Conservation (phyloP, 1,284 basidiomycete species). For the Sphaerobolus stellatus region DNA sequence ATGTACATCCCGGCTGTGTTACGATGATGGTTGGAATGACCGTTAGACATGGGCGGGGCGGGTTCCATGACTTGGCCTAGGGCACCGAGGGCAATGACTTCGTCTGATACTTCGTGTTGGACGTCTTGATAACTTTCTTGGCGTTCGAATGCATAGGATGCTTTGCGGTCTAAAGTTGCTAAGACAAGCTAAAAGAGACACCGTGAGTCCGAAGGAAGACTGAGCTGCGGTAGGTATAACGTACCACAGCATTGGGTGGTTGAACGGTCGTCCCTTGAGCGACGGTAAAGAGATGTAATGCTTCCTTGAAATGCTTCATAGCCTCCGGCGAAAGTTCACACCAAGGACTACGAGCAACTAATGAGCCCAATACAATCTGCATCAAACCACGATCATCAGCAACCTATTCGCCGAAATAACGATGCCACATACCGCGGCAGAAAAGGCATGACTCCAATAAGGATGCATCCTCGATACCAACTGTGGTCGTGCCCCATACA, state of each 20-base stretch:
- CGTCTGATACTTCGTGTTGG: neutral
- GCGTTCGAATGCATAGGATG: neutral
- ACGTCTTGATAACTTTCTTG: neutral
- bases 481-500: slow-evolving; percentile 4
- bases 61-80: slow-evolving; percentile 2
- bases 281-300: slow-evolving; percentile 1
- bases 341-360: slow-evolving; percentile 11
- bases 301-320: slow-evolving; percentile 2
- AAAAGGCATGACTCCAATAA: slow-evolving; percentile 14
- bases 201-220: neutral
- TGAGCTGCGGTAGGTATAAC: neutral
- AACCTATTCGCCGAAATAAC: neutral
- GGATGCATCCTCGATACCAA: slow-evolving; percentile 11
- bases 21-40: neutral
- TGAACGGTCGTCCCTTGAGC: slow-evolving; percentile 3
- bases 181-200: slow-evolving; percentile 1
- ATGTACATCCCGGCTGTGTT: neutral
- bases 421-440: slow-evolving; percentile 1
- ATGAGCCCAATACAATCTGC: slow-evolving; percentile 9
- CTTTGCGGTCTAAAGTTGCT: slow-evolving; percentile 6
- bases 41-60: neutral
- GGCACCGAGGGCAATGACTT: slow-evolving; percentile 3
- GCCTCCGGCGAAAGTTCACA: neutral
- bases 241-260: slow-evolving; percentile 8
- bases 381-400: neutral